phyloP scores from a whole-genome alignment of 2,329 filamentous ascomycete species.

The Corniculantispora saksenae region DNA sequence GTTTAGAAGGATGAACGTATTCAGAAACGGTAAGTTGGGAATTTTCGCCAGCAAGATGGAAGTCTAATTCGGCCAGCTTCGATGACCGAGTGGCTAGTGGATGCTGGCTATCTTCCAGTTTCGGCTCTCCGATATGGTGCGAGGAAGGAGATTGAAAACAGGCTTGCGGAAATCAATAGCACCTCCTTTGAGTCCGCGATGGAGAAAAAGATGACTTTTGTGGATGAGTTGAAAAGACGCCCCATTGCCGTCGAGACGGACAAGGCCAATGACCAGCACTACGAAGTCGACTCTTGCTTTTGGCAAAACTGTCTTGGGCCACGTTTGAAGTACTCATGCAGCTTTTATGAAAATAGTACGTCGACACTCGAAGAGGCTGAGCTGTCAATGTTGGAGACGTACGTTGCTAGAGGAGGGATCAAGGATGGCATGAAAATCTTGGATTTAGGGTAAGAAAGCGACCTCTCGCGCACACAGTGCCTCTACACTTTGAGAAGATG shows the following conservation, averaged over 20 bases:
- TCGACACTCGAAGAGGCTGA: conserved; percentile 67
- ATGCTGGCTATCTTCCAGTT: neutral
- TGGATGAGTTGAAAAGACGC: neutral
- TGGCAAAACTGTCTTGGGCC: conserved; percentile 62
- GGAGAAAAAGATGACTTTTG: neutral
- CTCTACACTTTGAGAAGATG: neutral
- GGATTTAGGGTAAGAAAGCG: conserved; percentile 54
- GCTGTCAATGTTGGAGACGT: conserved; percentile 63
- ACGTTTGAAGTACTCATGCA: conserved; percentile 70
- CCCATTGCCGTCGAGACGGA: conserved; percentile 54
- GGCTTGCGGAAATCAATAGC: neutral
- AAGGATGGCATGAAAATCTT: conserved; percentile 61
- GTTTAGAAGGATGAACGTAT: neutral
- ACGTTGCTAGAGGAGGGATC: conserved; percentile 61
- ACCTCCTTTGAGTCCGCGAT: neutral
- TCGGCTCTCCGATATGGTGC: neutral
- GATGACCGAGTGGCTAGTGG: neutral
- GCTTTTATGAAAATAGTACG: conserved; percentile 61
- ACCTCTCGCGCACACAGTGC: conserved; percentile 20
- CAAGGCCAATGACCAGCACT: conserved; percentile 68
- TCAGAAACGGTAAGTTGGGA: neutral
- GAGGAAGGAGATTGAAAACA: neutral
- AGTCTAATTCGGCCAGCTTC: neutral
- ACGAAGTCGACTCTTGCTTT: conserved; percentile 69
- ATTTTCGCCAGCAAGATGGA: neutral